Percentiles rank a stretch among this genome's conserved stretches.
Evolutionary conservation across 1,284 basidiomycete genomes (phyloP).

Genomic region (Melampsora larici-populina): DNA sequence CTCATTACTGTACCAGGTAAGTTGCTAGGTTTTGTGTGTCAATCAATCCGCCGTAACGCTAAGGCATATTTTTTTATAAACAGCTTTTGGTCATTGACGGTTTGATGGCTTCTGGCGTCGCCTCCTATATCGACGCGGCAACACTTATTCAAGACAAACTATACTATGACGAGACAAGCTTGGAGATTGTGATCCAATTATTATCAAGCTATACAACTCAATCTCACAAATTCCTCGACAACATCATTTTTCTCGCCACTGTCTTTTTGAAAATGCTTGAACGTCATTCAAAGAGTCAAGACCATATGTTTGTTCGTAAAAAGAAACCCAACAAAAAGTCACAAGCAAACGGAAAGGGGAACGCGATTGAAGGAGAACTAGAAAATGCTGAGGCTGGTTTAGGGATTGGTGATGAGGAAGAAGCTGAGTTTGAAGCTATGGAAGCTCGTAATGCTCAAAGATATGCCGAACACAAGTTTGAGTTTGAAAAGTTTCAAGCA

Average conservation of each 20-base stretch:
- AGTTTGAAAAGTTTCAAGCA: constrained; percentile 80
- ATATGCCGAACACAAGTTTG: constrained; percentile 78
- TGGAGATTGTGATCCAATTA: constrained; percentile 76
- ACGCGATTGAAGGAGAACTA: constrained; percentile 47
- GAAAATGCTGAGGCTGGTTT: constrained; percentile 25
- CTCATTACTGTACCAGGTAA: constrained; percentile 76
- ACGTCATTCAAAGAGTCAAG: constrained; percentile 70
- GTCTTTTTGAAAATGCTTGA: constrained; percentile 80
- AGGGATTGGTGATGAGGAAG: constrained; percentile 55
- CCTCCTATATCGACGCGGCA: constrained; percentile 70
- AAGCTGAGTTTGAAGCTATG: too few species aligned
- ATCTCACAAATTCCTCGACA: constrained; percentile 73
- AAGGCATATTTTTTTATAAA: not conserved
- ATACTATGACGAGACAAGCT: constrained; percentile 85
- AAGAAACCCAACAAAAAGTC: constrained; percentile 60
- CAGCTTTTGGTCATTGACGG: constrained; percentile 73
- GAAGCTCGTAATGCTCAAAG: constrained; percentile 56
- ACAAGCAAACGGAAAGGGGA: constrained; percentile 56
- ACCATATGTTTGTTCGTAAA: constrained; percentile 73
- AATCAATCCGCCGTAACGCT: not conserved
- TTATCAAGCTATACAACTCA: constrained; percentile 69
- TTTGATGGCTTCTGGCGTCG: constrained; percentile 59
- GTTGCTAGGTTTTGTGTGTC: constrained; percentile 42
- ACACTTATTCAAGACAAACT: constrained; percentile 77
- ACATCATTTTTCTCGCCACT: constrained; percentile 75